Evolutionary conservation across 2,329 filamentous ascomycete genomes (phyloP), one percentile per base, ranked within the genome.

Genomic region (Diaporthe citriasiana): DNA sequence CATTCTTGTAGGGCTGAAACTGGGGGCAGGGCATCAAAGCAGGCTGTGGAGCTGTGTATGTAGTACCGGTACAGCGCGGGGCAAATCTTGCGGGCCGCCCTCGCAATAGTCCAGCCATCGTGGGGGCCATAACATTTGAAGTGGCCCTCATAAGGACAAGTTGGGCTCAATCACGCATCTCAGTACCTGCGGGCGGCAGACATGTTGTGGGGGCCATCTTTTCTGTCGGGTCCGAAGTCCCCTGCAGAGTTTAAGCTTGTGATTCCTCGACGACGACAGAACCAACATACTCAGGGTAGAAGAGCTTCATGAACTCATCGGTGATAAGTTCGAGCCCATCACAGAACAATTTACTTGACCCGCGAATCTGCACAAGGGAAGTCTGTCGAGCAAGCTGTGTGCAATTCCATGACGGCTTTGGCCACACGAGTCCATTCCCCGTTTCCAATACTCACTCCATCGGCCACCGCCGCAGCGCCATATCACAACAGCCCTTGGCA

Each of bases 1-100:
- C 22, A 10, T 47, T 45, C 22, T 51, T 33, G 63, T 66, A 66
- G 45, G 63, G 45, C 63, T 66, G 63, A 66, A 22, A 53, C 45
- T 27, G 15, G 38, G 22, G 13, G 2, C 6, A 22, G 45, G 33
- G 13, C 63, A 40, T 51, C 45, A 51, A 38, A 51, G 33, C 63
- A 66, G 45, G 63, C 63, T 13, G 4, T 51, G 63, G 35, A 53
- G 13, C 13, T 25, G n/a, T 13, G 22, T 22, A 19, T n/a, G n/a
- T 9, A 8, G 19, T 9, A n/a, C n/a, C n/a, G n/a, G 4, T 3
- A 4, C 27, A 27, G 40, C 17, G 27, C 38, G 42, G n/a, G 30
- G 12, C 12, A 25, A 25, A 17, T 47, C 13, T 33, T 40, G 13
- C 22, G 12, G 45, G 30, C 22, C 19, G 22, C 30, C 30, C 25